A percentile compares a stretch with the other conserved stretches of the same genome.
These are phyloP conservation scores for Paramecium caudatum DNA, from an alignment of 73 alveolate species.

Conservation along the genomic window DNA sequence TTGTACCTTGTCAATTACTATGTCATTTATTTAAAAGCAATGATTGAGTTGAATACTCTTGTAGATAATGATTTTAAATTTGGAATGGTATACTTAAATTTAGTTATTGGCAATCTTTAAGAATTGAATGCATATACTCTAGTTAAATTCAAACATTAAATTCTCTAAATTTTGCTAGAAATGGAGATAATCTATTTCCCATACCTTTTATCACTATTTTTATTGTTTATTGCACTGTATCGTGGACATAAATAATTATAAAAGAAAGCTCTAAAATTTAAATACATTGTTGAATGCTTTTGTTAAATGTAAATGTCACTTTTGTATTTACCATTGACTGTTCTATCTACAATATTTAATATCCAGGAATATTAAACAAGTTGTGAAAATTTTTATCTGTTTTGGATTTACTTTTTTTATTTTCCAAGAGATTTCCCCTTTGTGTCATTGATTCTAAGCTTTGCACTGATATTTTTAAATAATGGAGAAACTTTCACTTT, in stretches of 20 bases:
- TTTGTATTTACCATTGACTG: not conserved
- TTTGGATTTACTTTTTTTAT: conserved; percentile 48
- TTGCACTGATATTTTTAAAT: not conserved
- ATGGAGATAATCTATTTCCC: not conserved
- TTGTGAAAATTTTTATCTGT: not conserved
- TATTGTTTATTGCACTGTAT: not conserved
- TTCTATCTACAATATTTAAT: not conserved
- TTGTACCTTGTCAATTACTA: not conserved
- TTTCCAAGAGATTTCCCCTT: conserved; percentile 20
- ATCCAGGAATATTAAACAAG: not conserved
- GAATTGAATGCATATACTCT: not conserved
- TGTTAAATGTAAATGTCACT: not conserved
- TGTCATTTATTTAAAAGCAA: not conserved
- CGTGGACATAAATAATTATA: conserved; percentile 13
- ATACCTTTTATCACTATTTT: not conserved
- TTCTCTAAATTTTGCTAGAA: not conserved
- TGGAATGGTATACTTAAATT: conserved; percentile 16
- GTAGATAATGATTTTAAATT: conserved; percentile 6
- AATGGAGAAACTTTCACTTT: not conserved
- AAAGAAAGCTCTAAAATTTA: not conserved
- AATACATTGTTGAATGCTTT: not conserved
- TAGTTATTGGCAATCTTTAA: not conserved
- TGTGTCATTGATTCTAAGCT: not conserved
- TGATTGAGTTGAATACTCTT: conserved; percentile 15
- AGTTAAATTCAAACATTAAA: not conserved